Evolutionary conservation across 2,329 filamentous ascomycete genomes (phyloP).

Genomic region (Colletotrichum musae): DNA sequence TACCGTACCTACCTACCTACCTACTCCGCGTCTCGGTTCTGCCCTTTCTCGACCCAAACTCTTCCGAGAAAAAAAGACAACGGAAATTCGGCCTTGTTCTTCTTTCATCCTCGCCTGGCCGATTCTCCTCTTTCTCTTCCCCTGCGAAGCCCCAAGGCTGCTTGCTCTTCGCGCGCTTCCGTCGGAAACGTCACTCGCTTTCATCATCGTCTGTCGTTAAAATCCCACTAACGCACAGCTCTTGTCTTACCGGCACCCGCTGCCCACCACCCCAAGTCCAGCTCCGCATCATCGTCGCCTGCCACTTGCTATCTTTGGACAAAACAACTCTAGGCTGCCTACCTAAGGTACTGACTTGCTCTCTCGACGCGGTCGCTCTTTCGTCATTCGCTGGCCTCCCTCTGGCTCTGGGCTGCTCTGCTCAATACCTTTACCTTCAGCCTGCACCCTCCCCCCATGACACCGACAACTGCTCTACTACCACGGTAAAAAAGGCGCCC

Average conservation of each 20-base stretch:
- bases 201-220: constrained; percentile 36
- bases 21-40: constrained; percentile 1
- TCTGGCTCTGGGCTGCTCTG: not conserved
- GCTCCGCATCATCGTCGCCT: constrained; percentile 39
- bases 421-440: not conserved
- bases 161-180: constrained; percentile 24
- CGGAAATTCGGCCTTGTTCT: not conserved
- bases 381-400: constrained; percentile 24
- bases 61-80: not conserved
- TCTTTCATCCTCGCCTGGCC: constrained; percentile 8
- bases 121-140: constrained; percentile 18
- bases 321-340: constrained; percentile 19
- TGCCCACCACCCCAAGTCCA: constrained; percentile 25
- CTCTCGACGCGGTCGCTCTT: constrained; percentile 19
- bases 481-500: constrained; percentile 2
- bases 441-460: constrained; percentile 22
- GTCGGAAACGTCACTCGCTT: constrained; percentile 41
- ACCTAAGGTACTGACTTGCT: not conserved
- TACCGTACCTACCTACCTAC: constrained; percentile 23
- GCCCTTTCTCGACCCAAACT: constrained; percentile 17
- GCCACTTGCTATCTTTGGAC: constrained; percentile 29
- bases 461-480: constrained; percentile 8
- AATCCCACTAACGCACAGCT: constrained; percentile 41
- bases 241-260: constrained; percentile 37
- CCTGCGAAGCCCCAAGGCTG: constrained; percentile 9